Evolutionary conservation across 768 basidiomycete species (phyloP), one percentile per base, ranked within the genome.

Genomic region (Collybia sordida): DNA sequence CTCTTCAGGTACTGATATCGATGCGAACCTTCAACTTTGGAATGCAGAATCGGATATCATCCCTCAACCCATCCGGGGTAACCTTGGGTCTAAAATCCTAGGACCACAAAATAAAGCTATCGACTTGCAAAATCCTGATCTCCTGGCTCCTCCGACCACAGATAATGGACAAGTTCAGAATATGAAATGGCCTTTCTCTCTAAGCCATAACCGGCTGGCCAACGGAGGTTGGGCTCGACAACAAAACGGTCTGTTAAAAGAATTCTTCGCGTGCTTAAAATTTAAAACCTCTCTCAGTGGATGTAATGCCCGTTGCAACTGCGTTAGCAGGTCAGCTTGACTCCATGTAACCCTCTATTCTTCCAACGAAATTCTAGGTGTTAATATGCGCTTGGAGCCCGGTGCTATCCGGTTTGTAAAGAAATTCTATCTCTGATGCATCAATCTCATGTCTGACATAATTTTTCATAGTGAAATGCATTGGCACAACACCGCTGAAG

Each of bases 181-280:
- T 54, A 72, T 73, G 52, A 86, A 85, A 57, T 86, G 85, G 85
- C 78, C 83, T 0, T 82, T 85, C 59, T 69, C 77, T 42, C 61
- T 83, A 18, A 84, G 83, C 52, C 82, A 82, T 57, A 84, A 74
- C 57, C 79, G 81, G 27, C 55, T 86, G 6, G 75, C 77, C 45
- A 70, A 72, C 3, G 85, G 83, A n/a, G 85, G 85, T 1, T 86
- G 84, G 83, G 79, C 84, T 23, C 73, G 83, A 40, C 74, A 83
- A 58, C 77, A 85, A 61, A 86, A 82, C 53, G 52, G 84, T 79
- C 45, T 17, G 73, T 61, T 40, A 24, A 37, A 9, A 21, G 15
- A n/a, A 42, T 43, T 9, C 49, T 11, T n/a, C 22, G 9, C 19
- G 2, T 2, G 22, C 35, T 4, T 14, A 46, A 21, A 22, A 41